These are phyloP conservation scores for Petasospora rhodanensis DNA, from an alignment of 1,139 yeast species.

Conservation along the genomic window DNA sequence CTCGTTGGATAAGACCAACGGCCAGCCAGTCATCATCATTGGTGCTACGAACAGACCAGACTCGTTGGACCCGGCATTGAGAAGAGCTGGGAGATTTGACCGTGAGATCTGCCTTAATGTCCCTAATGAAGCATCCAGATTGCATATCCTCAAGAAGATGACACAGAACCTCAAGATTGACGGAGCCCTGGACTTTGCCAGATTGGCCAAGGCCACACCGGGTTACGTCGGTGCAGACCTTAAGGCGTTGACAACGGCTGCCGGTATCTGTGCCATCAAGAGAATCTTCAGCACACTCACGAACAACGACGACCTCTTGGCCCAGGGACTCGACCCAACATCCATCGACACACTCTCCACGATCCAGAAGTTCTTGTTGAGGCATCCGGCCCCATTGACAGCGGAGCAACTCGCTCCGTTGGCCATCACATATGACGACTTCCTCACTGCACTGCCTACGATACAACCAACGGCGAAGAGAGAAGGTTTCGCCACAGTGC, in stretches of 20 bases:
- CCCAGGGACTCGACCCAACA: slow-evolving; percentile 6
- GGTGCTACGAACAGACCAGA: slow-evolving; percentile 99
- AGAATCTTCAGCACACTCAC: slow-evolving; percentile 60
- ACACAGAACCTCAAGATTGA: slow-evolving; percentile 59
- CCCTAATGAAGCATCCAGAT: slow-evolving; percentile 82
- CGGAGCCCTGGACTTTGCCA: slow-evolving; percentile 65
- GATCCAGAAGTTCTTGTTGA: slow-evolving; percentile 64
- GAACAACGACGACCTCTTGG: slow-evolving; percentile 9
- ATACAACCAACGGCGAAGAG: slow-evolving; percentile 97
- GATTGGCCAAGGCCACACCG: slow-evolving; percentile 88
- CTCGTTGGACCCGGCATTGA: slow-evolving; percentile 88
- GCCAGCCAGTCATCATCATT: slow-evolving; percentile 89
- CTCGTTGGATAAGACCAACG: slow-evolving; percentile 80
- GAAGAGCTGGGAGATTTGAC: slow-evolving; percentile 97
- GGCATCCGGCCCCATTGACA: slow-evolving; percentile 78
- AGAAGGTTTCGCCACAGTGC: slow-evolving; percentile 98
- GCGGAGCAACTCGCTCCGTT: slow-evolving; percentile 70
- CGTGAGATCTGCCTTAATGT: slow-evolving; percentile 90
- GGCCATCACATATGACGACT: slow-evolving; percentile 74
- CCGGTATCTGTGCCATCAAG: slow-evolving; percentile 92
- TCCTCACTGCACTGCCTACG: slow-evolving; percentile 78
- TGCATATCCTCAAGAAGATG: slow-evolving; percentile 72
- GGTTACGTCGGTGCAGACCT: slow-evolving; percentile 98
- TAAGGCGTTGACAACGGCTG: slow-evolving; percentile 89
- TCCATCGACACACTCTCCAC: slow-evolving; percentile 41